Base-by-base conservation (phyloP, 306 rosid species). In the Macrotyloma uniflorum region DNA sequence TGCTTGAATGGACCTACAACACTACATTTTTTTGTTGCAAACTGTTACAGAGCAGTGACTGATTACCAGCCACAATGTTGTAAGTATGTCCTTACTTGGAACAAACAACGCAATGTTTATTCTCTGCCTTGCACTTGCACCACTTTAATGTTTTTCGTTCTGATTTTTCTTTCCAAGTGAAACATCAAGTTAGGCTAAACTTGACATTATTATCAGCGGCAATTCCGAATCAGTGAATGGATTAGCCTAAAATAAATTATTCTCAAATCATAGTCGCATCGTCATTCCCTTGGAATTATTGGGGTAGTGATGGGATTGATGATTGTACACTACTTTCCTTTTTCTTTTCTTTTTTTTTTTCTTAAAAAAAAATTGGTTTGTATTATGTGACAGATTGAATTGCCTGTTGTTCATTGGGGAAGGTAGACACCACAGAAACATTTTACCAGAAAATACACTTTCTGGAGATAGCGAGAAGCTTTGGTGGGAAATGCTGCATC, bases 241-340 rank as follows among this genome's bases (percentile, higher is more conserved):
- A 78, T 73, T 57, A 78, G 62, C 72, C 77, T 67, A 19, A 83
- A 58, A 79, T 32, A 40, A 42, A 67, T 73, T 12, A 83, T 74
- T 59, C 77, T 83, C 69, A 67, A 22, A 84, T 79, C 66, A 49
- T 36, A 26, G 64, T 45, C 0, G 0, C 65, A 20, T 64, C 50
- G 70, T 76, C 68, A 71, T 61, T 49, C 47, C 40, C 69, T 58
- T 51, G 8, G 30, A 75, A 82, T 82, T 79, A 85, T 79, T 79
- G 89, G 61, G 66, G 70, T 74, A 12, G 65, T 82, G 84, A 82
- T 79, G 84, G 73, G 80, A 79, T 75, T 32, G 40, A 30, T 65
- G 86, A 57, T 57, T 57, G 69, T 65, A 54, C 46, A 45, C 33
- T 66, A 46, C 77, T 24, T 76, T 63, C 8, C 79, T 62, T 75